Base-by-base conservation (phyloP, 2,329 filamentous ascomycete genomes). In the Zymoseptoria tritici region DNA sequence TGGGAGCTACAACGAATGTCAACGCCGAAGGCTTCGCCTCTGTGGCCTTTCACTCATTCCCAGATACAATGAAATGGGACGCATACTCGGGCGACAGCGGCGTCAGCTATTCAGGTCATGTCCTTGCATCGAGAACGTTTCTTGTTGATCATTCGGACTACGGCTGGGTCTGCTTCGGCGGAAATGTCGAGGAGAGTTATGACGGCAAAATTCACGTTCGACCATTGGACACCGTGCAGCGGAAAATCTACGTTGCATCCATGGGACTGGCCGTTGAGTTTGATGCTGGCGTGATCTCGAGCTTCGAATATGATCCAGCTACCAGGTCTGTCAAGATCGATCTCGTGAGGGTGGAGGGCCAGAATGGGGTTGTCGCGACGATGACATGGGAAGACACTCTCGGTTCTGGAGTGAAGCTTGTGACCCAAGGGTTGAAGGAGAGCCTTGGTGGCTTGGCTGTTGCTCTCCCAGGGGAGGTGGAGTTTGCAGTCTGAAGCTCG, bases 11-110 rank as follows among this genome's bases (percentile, higher is more conserved):
- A 2, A 79, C 80, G 3, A 85, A 82, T 67, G 83, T 86, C 65
- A 77, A 83, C 61, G 63, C 75, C 20, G 80, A 79, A 1, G 83
- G 83, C 0, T 85, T 82, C 60, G 79, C 79, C 0, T 76, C 79
- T 9, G 79, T 80, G 1, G 80, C 80, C 0, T 85, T 85, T 67
- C 83, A 85, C 68, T 81, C 80, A 0, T 84, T 75, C 66, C 82
- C 83, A 0, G 78, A 84, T 42, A 79, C 80, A 0, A 71, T 85
- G 29, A 74, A 73, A 21, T 85, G 83, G 80, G 83, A 85, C 63
- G 77, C 75, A 0, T 82, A 81, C 62, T 80, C 76, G 8, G 82
- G 83, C 1, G 83, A 85, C 67, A 85, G 85, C 58, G 83, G 83
- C 0, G 78, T 77, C 0, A 80, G 78, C 1, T 85, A 29, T 60